Evolutionary conservation across 768 basidiomycete species (phyloP).

Genomic region (Cubamyces sp.): DNA sequence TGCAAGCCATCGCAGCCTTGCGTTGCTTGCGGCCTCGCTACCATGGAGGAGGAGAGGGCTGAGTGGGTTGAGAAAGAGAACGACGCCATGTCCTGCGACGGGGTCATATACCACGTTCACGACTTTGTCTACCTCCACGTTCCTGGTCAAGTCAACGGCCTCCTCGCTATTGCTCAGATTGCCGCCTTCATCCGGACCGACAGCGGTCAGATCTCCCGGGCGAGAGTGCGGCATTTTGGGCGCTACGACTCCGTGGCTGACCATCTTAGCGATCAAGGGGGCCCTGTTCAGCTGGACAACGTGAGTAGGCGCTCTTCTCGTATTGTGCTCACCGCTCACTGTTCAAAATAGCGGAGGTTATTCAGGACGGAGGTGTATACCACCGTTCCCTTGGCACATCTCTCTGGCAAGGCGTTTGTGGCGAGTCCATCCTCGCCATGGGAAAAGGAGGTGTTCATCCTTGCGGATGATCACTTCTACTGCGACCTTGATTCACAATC

Average conservation of each 20-base stretch:
- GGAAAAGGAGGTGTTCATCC: conserved; percentile 48
- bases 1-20: conserved; percentile 47
- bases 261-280: background rate
- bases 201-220: conserved; percentile 30
- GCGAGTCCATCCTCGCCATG: conserved; percentile 38
- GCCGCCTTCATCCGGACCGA: conserved; percentile 38
- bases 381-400: conserved; percentile 36
- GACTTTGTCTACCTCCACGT: conserved; percentile 65
- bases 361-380: conserved; percentile 41
- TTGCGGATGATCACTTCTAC: conserved; percentile 63
- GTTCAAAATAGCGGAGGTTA: conserved; percentile 39
- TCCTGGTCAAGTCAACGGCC: conserved; percentile 30
- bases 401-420: conserved; percentile 63
- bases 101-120: conserved; percentile 53
- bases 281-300: conserved; percentile 8
- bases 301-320: conserved; percentile 8
- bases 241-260: conserved; percentile 48
- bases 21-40: conserved; percentile 49
- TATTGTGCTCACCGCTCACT: background rate
- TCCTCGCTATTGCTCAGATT: conserved; percentile 63
- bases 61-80: conserved; percentile 34
- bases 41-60: conserved; percentile 31
- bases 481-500: conserved; percentile 41
- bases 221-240: conserved; percentile 47
- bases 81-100: conserved; percentile 45